A percentile compares a stretch with the other conserved stretches of the same genome.
Evolutionary conservation across 768 basidiomycete species (phyloP).

Genomic region (Coprinopsis sp.): DNA sequence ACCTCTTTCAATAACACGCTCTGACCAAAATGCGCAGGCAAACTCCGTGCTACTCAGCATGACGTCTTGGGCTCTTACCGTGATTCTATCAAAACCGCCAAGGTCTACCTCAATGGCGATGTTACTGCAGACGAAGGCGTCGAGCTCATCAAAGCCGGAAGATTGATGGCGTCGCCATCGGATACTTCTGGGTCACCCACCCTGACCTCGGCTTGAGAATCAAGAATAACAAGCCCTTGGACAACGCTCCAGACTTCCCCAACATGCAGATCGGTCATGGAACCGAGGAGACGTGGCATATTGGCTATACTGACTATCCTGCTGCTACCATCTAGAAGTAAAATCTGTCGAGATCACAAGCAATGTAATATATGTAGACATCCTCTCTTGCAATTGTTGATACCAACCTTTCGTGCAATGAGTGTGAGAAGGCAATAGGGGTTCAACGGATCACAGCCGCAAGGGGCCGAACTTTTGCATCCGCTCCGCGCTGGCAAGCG

Average conservation of each 20-base stretch:
- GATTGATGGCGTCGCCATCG: slow-evolving; percentile 33
- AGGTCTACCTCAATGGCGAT: slow-evolving; percentile 14
- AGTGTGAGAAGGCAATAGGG: too few species aligned
- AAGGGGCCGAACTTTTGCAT: too few species aligned
- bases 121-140: slow-evolving; percentile 28
- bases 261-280: neutral
- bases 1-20: neutral
- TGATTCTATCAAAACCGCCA: slow-evolving; percentile 17
- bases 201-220: neutral
- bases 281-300: neutral
- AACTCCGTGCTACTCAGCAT: slow-evolving; percentile 15
- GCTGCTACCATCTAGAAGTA: too few species aligned
- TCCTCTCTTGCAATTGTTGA: too few species aligned
- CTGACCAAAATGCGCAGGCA: slow-evolving; percentile 2
- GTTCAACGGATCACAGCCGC: too few species aligned
- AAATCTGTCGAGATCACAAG: too few species aligned
- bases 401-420: too few species aligned
- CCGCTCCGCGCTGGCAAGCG: too few species aligned
- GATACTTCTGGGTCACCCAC: slow-evolving; percentile 33
- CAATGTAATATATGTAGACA: too few species aligned
- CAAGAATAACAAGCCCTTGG: neutral
- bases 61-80: slow-evolving; percentile 18
- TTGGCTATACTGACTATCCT: slow-evolving; percentile 1
- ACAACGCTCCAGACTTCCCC: neutral
- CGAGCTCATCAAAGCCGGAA: slow-evolving; percentile 28